Evolutionary conservation across 306 rosid species (phyloP), one percentile per base, ranked within the genome.

Genomic region (Ceratonia siliqua): DNA sequence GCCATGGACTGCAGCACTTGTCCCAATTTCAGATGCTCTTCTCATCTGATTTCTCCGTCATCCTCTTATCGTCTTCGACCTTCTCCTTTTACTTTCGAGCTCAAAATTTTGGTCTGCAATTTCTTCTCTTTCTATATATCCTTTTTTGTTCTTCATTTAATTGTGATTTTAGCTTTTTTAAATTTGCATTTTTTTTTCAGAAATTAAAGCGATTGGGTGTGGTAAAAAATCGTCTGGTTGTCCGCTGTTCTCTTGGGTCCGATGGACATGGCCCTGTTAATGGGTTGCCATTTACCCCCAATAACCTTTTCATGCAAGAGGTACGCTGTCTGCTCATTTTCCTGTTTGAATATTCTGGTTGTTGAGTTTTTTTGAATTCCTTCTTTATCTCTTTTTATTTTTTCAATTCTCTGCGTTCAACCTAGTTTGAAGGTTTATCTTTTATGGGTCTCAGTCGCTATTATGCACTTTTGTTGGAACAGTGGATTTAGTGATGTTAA

Each of bases 301-400:
- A 85, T 80, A 90, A 87, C 74, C 92, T 92, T 78, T 95, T 95
- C 75, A 71, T 83, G 85, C 89, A 90, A 45, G 99, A 95, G 99
- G 99, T 94, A 50, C 38, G 61, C 41, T 17, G 41, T 66, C 55
- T 68, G 27, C 63, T 75, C 5, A 9, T 58, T 35, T 67, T 77
- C 62, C 61, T 48, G 50, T 13, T 62, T 39, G 3, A 32, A 32
- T 0, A 56, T 36, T 62, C 32, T 52, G 17, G n/a, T 75, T 68
- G 7, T 67, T 22, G 42, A 72, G 65, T 35, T 8, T 49, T 8
- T 49, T 75, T 50, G 5, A 62, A 63, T 55, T 63, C 65, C 27
- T 18, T 22, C 42, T 30, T 65, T 57, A 54, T 56, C 21, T 13
- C 9, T 5, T 38, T 59, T 3, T 20, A 17, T n/a, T 18, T 20